phyloP scores from a whole-genome alignment of 106 monocot species.

The Allium fistulosum region DNA sequence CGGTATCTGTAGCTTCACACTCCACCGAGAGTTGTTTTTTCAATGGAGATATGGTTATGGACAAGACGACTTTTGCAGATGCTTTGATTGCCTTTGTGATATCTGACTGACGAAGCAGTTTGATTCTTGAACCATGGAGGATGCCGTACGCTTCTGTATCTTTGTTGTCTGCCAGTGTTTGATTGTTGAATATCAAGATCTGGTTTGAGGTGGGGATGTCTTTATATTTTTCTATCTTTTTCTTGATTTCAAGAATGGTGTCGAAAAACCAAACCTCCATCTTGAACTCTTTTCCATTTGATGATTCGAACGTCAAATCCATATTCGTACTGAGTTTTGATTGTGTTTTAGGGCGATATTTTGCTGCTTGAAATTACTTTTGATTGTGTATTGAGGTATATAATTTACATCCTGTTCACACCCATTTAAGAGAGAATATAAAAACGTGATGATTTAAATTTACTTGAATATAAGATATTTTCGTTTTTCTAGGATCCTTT shows the following conservation, averaged over 20 bases:
- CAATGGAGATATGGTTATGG: conserved; percentile 1
- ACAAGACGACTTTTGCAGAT: background rate
- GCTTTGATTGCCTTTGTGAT: background rate
- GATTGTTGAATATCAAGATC: conserved; percentile 13
- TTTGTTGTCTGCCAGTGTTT: conserved; percentile 8
- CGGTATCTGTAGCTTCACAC: background rate
- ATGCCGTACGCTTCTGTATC: conserved; percentile 13
- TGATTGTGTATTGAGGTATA: no score
- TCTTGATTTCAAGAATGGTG: conserved; percentile 13
- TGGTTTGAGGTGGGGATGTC: conserved; percentile 18
- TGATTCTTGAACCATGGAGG: conserved; percentile 15
- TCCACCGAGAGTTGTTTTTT: conserved; percentile 11
- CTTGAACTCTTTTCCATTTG: conserved; percentile 9
- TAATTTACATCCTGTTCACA: no score
- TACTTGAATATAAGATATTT: no score
- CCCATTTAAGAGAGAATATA: no score
- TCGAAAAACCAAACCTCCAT: conserved; percentile 19
- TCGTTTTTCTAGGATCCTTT: no score
- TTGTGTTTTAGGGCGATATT: no score
- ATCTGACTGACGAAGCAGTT: background rate
- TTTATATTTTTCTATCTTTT: conserved; percentile 3
- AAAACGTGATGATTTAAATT: no score
- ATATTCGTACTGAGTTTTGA: background rate
- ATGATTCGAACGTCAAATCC: conserved; percentile 11
- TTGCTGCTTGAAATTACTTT: no score